Evolutionary conservation across 306 rosid genomes (phyloP).

Genomic region (Quercus engelmannii): DNA sequence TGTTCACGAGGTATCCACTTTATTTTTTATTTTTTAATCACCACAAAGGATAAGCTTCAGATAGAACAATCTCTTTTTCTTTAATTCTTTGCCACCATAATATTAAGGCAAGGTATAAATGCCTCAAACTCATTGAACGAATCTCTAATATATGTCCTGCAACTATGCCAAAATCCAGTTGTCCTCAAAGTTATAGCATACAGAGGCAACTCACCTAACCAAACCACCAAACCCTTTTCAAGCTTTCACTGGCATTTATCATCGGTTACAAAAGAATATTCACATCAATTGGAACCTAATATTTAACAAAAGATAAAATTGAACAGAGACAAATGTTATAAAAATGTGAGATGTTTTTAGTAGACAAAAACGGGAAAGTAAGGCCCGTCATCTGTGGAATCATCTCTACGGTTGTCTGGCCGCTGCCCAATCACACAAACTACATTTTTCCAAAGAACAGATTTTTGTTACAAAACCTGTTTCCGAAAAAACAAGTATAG

Average conservation of each 20-base stretch:
- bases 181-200: too few species aligned
- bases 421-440: constrained; percentile 47
- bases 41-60: too few species aligned
- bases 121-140: too few species aligned
- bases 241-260: background rate
- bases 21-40: too few species aligned
- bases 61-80: too few species aligned
- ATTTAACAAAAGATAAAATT: background rate
- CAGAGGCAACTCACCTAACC: too few species aligned
- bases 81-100: too few species aligned
- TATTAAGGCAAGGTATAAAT: too few species aligned
- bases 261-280: background rate
- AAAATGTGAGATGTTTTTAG: constrained; percentile 70
- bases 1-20: too few species aligned
- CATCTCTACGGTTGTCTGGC: constrained; percentile 99
- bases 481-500: background rate
- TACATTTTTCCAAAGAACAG: background rate
- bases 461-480: background rate
- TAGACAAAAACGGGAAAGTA: constrained; percentile 41
- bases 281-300: background rate
- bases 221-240: too few species aligned
- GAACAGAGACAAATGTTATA: too few species aligned
- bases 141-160: background rate
- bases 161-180: background rate
- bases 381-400: constrained; percentile 75